phyloP scores from a whole-genome alignment of 208 protist species.

The Balamuthia mandrillaris region DNA sequence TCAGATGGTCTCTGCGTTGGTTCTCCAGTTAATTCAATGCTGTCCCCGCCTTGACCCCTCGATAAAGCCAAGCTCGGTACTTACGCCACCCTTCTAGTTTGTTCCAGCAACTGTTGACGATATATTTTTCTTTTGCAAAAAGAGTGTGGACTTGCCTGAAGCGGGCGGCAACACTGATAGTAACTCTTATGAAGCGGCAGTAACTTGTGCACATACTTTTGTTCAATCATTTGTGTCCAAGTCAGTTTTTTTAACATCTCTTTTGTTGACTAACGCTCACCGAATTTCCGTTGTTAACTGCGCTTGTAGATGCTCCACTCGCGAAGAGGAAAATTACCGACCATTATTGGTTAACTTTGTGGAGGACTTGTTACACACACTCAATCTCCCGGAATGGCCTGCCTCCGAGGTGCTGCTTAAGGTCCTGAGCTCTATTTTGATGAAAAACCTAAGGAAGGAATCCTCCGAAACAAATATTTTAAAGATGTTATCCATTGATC shows the following conservation, averaged over 20 bases:
- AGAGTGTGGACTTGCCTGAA: too few relatives aligned
- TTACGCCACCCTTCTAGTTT: too few relatives aligned
- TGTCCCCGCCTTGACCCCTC: constrained; percentile 16
- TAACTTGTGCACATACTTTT: constrained; percentile 19
- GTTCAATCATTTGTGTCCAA: constrained; percentile 35
- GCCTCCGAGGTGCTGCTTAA: constrained; percentile 11
- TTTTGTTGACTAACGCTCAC: too few relatives aligned
- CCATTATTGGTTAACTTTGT: constrained; percentile 16
- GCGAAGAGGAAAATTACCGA: constrained; percentile 39
- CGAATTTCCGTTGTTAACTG: too few relatives aligned
- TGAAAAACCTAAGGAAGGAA: constrained; percentile 36
- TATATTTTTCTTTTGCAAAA: too few relatives aligned
- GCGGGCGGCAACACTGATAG: neutral
- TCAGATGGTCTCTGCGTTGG: constrained; percentile 37
- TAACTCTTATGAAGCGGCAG: constrained; percentile 29
- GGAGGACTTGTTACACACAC: constrained; percentile 3
- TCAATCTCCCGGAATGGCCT: constrained; percentile 32
- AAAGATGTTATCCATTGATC: constrained; percentile 34
- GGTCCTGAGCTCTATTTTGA: constrained; percentile 10
- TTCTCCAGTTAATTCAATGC: constrained; percentile 38
- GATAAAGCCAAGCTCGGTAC: too few relatives aligned
- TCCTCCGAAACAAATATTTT: constrained; percentile 27
- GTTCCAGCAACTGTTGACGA: too few relatives aligned
- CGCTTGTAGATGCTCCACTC: constrained; percentile 2
- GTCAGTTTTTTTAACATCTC: neutral